Conservation (phyloP, 2,329 filamentous ascomycete species). For the Hymenoscyphus infarciens region DNA sequence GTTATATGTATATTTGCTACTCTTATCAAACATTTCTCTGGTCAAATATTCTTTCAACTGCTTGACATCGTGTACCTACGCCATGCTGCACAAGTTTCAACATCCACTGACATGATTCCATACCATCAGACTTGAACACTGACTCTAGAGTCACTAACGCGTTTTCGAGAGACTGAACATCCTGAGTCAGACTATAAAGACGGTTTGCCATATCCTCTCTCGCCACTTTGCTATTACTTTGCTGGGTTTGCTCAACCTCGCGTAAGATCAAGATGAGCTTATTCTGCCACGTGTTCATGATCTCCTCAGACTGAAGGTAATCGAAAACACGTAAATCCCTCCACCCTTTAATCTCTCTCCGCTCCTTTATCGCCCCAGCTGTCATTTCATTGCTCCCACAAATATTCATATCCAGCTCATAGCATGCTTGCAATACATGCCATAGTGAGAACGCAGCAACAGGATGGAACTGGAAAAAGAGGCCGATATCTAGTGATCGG, state of each 20-base stretch:
- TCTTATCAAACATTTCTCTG: not conserved
- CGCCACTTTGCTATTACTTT: not conserved
- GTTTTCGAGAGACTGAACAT: not conserved
- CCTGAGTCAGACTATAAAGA: not conserved
- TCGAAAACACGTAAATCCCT: not conserved
- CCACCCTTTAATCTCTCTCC: not conserved
- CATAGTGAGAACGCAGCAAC: slow-evolving; percentile 21
- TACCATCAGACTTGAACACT: not conserved
- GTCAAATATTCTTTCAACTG: not conserved
- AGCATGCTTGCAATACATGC: slow-evolving; percentile 20
- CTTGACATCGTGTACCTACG: not conserved
- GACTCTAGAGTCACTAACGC: not conserved
- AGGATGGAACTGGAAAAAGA: slow-evolving; percentile 17
- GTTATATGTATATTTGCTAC: too few species aligned
- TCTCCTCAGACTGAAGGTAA: not conserved
- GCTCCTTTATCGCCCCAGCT: not conserved
- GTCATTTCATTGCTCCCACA: slow-evolving; percentile 4
- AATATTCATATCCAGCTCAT: slow-evolving; percentile 15
- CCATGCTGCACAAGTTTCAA: not conserved
- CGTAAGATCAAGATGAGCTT: not conserved
- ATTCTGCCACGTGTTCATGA: not conserved
- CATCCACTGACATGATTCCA: not conserved
- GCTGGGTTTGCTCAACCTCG: not conserved
- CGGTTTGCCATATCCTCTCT: not conserved
- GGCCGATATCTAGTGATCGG: slow-evolving; percentile 13